Evolutionary conservation across 768 basidiomycete species (phyloP).

Genomic region (Cantharellus anzutake): DNA sequence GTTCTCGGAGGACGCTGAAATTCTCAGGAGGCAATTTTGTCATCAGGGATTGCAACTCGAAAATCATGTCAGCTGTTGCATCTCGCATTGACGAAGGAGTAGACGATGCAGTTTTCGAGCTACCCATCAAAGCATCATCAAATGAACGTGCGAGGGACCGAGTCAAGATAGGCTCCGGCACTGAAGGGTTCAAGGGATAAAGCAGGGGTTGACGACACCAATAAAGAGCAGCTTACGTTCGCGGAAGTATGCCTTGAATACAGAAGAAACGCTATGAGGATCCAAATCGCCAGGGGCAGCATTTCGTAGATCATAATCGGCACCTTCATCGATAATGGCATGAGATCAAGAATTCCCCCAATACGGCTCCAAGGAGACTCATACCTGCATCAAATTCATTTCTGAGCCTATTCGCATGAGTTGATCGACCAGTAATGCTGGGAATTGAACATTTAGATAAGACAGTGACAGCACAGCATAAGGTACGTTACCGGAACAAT

Average conservation of each 20-base stretch:
- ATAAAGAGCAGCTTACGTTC: constrained; percentile 44
- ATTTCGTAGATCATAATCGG: constrained; percentile 66
- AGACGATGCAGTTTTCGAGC: constrained; percentile 11
- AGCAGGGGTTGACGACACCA: background rate
- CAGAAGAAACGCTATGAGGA: constrained; percentile 81
- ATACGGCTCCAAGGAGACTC: constrained; percentile 5
- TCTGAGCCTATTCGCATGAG: constrained; percentile 56
- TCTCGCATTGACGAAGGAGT: constrained; percentile 7
- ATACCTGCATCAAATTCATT: constrained; percentile 65
- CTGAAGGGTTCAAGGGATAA: constrained; percentile 23
- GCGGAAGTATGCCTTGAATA: constrained; percentile 84
- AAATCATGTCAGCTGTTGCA: constrained; percentile 12
- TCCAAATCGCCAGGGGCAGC: constrained; percentile 76
- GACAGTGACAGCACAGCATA: background rate
- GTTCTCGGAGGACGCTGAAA: constrained; percentile 64
- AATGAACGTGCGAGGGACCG: constrained; percentile 50
- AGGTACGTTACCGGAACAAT: constrained; percentile 42
- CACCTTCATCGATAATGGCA: constrained; percentile 28
- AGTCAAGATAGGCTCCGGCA: constrained; percentile 77
- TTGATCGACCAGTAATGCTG: constrained; percentile 68
- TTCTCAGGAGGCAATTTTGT: constrained; percentile 58
- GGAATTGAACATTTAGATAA: constrained; percentile 9
- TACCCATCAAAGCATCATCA: constrained; percentile 52
- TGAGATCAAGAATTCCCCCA: background rate
- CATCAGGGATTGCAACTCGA: constrained; percentile 41